Conservation (phyloP, 2,329 filamentous ascomycete species). For the Apiospora hydei region DNA sequence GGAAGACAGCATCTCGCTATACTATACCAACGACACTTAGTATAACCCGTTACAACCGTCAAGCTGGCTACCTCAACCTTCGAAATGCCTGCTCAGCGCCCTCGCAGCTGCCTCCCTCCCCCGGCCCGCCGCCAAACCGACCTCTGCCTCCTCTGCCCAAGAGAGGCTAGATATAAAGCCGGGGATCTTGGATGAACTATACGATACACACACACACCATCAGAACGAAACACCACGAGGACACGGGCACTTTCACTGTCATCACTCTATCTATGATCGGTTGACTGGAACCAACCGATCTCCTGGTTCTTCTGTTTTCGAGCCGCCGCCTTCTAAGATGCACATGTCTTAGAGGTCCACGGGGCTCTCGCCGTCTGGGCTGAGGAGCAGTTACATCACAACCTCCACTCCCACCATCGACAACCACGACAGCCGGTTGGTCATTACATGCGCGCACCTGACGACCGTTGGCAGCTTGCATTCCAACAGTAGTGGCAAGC, state of each 20-base stretch:
- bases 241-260: not conserved
- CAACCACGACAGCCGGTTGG: constrained; percentile 19
- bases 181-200: not conserved
- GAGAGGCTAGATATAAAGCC: constrained; percentile 52
- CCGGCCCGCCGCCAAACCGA: constrained; percentile 69
- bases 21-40: constrained; percentile 31
- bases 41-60: constrained; percentile 26
- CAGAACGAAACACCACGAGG: constrained; percentile 20
- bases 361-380: constrained; percentile 10
- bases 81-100: constrained; percentile 64
- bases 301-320: constrained; percentile 9
- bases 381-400: not conserved
- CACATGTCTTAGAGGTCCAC: not conserved
- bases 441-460: constrained; percentile 25
- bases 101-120: constrained; percentile 72
- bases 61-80: constrained; percentile 21
- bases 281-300: constrained; percentile 14
- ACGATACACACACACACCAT: not conserved
- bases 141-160: constrained; percentile 72
- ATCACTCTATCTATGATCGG: not conserved
- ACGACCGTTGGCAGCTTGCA: constrained; percentile 1
- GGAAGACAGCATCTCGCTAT: constrained; percentile 30
- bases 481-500: not conserved
- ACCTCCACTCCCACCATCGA: constrained; percentile 17
- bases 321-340: not conserved